Evolutionary conservation across 345 rosid species (phyloP).

Genomic region (Populus euphratica): DNA sequence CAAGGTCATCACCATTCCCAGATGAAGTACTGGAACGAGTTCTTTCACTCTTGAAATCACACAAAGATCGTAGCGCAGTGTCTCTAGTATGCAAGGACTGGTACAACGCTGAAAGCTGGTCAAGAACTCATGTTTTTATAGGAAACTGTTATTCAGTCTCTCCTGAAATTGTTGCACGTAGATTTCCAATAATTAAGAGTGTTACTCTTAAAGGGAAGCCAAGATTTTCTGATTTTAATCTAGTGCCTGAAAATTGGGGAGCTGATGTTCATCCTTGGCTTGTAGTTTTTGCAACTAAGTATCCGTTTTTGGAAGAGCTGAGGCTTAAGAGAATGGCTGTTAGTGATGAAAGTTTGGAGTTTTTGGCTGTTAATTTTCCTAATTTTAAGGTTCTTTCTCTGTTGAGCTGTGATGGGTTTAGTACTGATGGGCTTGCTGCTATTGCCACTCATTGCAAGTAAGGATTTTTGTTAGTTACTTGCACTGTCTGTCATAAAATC

Average conservation of each 20-base stretch:
- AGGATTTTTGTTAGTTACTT: background rate
- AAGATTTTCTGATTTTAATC: constrained; percentile 61
- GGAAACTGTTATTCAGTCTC: constrained; percentile 75
- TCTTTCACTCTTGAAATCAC: constrained; percentile 37
- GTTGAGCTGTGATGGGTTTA: constrained; percentile 66
- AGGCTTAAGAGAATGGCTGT: constrained; percentile 68
- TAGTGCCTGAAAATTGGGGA: constrained; percentile 68
- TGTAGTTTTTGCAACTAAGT: constrained; percentile 44
- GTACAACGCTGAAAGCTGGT: constrained; percentile 66
- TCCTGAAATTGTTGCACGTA: constrained; percentile 48
- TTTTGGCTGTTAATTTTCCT: constrained; percentile 44
- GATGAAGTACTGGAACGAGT: constrained; percentile 66
- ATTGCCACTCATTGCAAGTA: constrained; percentile 66
- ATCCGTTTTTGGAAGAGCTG: constrained; percentile 56
- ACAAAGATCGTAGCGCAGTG: constrained; percentile 56
- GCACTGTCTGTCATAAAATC: background rate
- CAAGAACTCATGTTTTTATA: constrained; percentile 53
- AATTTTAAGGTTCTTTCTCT: constrained; percentile 54
- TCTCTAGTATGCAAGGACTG: constrained; percentile 63
- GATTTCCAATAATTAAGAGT: constrained; percentile 55
- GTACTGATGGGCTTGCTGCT: constrained; percentile 54
- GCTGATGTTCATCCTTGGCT: constrained; percentile 63
- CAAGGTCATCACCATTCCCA: constrained; percentile 39
- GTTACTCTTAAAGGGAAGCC: constrained; percentile 71
- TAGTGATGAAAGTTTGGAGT: constrained; percentile 55